Evolutionary conservation across 108 stramenopile species (phyloP).

Genomic region (Discostella pseudostelligera): DNA sequence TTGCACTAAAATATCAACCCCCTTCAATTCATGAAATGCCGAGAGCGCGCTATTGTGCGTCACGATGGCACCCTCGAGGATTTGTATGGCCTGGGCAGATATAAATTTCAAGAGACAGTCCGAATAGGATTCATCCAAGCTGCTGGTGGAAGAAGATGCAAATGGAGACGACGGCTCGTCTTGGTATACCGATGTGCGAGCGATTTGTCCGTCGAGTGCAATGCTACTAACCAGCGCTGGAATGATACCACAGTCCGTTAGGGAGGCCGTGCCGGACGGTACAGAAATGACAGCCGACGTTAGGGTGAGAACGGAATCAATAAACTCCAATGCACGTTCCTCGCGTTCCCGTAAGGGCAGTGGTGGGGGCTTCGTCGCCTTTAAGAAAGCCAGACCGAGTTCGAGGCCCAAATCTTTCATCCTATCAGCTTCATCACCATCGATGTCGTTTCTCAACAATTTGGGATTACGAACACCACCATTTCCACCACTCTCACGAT

Average conservation of each 20-base stretch:
- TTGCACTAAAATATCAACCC: constrained; percentile 72
- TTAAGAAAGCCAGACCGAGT: constrained; percentile 86
- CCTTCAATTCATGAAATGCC: constrained; percentile 87
- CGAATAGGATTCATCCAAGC: constrained; percentile 33
- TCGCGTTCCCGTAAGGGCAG: constrained; percentile 52
- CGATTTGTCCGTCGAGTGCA: constrained; percentile 55
- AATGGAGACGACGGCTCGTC: not conserved
- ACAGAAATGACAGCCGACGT: constrained; percentile 82
- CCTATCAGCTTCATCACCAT: constrained; percentile 12
- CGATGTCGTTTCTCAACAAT: constrained; percentile 4
- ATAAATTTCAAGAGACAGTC: constrained; percentile 61
- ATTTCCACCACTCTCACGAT: constrained; percentile 4
- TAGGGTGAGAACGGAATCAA: constrained; percentile 84
- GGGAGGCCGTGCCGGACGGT: constrained; percentile 78
- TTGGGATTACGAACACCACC: not conserved
- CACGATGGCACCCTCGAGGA: constrained; percentile 87
- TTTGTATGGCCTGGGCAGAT: constrained; percentile 86
- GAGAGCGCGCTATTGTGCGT: constrained; percentile 79
- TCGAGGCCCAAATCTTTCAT: constrained; percentile 52
- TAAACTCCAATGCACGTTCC: constrained; percentile 70
- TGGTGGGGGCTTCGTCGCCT: constrained; percentile 63
- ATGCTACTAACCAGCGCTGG: constrained; percentile 86
- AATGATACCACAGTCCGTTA: constrained; percentile 91
- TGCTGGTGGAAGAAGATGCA: not conserved
- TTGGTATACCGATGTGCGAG: constrained; percentile 18